Percentiles rank a stretch among this genome's conserved stretches.
phyloP scores from a whole-genome alignment of 331 rosid genomes.

The Rosa hybrid region DNA sequence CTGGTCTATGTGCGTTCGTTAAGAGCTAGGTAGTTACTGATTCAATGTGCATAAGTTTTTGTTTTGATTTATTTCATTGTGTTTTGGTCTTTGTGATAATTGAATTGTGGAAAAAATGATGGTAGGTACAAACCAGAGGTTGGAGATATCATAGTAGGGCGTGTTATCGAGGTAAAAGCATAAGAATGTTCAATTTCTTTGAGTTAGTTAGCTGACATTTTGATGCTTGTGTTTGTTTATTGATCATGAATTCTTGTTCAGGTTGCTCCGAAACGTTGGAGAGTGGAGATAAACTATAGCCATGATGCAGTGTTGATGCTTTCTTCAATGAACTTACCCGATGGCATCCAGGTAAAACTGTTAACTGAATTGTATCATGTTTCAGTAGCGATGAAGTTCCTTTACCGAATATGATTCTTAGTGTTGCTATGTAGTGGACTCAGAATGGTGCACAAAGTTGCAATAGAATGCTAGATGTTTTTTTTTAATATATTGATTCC shows the following conservation, averaged over 20 bases:
- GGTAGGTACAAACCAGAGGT: constrained; percentile 89
- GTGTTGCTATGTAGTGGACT: background rate
- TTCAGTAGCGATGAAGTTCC: background rate
- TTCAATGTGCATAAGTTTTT: constrained; percentile 1
- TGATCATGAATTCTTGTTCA: constrained; percentile 19
- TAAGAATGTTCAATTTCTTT: background rate
- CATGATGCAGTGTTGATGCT: constrained; percentile 91
- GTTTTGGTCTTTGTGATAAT: background rate
- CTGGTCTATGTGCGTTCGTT: constrained; percentile 80
- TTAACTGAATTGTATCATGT: background rate
- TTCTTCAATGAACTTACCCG: constrained; percentile 92
- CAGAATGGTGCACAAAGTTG: background rate
- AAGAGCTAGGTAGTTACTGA: constrained; percentile 56
- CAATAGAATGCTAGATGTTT: background rate
- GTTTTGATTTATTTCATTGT: background rate
- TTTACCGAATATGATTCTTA: background rate
- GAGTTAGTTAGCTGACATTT: background rate
- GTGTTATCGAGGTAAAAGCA: constrained; percentile 73
- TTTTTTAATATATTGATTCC: background rate
- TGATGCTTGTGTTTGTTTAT: background rate
- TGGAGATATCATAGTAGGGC: constrained; percentile 87
- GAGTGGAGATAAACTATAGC: constrained; percentile 75
- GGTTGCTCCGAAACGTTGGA: constrained; percentile 95
- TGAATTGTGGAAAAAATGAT: constrained; percentile 18
- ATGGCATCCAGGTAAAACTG: constrained; percentile 80